Evolutionary conservation across 2,329 filamentous ascomycete species (phyloP).

Genomic region (Podosphaera aphanis): DNA sequence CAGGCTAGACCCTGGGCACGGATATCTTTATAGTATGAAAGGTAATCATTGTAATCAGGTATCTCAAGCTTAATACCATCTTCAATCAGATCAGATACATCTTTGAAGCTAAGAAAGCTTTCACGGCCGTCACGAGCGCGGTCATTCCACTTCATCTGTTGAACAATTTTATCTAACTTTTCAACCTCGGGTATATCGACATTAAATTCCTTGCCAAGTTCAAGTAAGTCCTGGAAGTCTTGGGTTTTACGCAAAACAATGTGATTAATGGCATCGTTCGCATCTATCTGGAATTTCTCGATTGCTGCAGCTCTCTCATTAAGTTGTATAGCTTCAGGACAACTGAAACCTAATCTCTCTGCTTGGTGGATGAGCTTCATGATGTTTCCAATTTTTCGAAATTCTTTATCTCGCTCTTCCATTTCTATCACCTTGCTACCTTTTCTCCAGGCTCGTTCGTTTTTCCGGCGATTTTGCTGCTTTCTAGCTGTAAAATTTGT

Average conservation of each 20-base stretch:
- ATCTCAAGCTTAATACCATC: slow-evolving; percentile 59
- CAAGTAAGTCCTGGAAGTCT: slow-evolving; percentile 75
- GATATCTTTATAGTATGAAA: slow-evolving; percentile 55
- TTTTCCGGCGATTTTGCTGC: slow-evolving; percentile 90
- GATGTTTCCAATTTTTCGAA: slow-evolving; percentile 75
- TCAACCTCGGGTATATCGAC: slow-evolving; percentile 81
- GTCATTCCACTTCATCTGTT: slow-evolving; percentile 74
- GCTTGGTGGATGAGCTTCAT: slow-evolving; percentile 63
- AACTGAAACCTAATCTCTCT: slow-evolving; percentile 76
- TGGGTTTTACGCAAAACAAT: slow-evolving; percentile 37
- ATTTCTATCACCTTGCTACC: slow-evolving; percentile 48
- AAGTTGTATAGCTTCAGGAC: slow-evolving; percentile 67
- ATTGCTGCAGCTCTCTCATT: slow-evolving; percentile 71
- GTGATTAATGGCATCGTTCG: slow-evolving; percentile 44
- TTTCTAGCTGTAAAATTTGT: slow-evolving; percentile 92
- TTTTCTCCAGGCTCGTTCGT: slow-evolving; percentile 65
- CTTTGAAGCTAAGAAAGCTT: slow-evolving; percentile 46
- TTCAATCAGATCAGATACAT: slow-evolving; percentile 57
- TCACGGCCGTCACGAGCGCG: slow-evolving; percentile 42
- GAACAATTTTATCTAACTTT: slow-evolving; percentile 52
- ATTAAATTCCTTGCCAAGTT: slow-evolving; percentile 71
- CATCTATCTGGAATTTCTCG: slow-evolving; percentile 59
- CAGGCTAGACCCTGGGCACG: slow-evolving; percentile 57
- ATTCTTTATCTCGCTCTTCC: slow-evolving; percentile 63
- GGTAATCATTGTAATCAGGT: slow-evolving; percentile 54